Percentiles rank a stretch among this genome's conserved stretches.
These are phyloP conservation scores for Pulveroboletus sp. DNA, from an alignment of 768 basidiomycete genomes.

Conservation along the genomic window DNA sequence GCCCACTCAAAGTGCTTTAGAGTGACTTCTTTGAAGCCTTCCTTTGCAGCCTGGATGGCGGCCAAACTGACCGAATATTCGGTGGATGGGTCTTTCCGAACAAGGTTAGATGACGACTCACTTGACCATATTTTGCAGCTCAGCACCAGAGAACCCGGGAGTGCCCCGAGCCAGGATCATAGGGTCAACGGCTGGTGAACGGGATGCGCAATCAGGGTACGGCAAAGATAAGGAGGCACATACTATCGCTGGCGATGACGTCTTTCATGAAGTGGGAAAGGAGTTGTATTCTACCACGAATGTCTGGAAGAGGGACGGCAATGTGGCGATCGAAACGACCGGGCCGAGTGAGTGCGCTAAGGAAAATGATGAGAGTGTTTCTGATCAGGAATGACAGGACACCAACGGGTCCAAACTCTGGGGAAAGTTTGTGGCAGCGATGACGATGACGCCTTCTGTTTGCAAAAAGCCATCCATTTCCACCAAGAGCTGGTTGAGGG, in stretches of 20 bases:
- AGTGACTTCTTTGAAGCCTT: slow-evolving; percentile 66
- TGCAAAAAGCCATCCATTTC: slow-evolving; percentile 98
- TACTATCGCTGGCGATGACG: slow-evolving; percentile 60
- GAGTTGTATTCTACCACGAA: slow-evolving; percentile 91
- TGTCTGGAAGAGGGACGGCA: slow-evolving; percentile 90
- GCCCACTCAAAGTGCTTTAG: slow-evolving; percentile 97
- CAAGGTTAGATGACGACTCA: slow-evolving; percentile 40
- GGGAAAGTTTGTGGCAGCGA: slow-evolving; percentile 98
- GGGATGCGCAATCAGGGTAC: neutral
- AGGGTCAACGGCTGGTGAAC: slow-evolving; percentile 65
- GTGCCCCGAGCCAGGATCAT: slow-evolving; percentile 90
- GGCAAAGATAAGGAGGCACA: slow-evolving; percentile 6
- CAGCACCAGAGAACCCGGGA: slow-evolving; percentile 94
- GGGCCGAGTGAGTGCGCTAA: slow-evolving; percentile 88
- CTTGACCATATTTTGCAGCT: slow-evolving; percentile 97
- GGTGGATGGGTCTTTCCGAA: neutral
- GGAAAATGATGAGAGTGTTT: slow-evolving; percentile 13
- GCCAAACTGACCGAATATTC: slow-evolving; percentile 59
- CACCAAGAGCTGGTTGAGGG: slow-evolving; percentile 92
- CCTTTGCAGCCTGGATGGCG: slow-evolving; percentile 90
- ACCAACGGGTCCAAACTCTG: slow-evolving; percentile 86
- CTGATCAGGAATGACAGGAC: slow-evolving; percentile 1
- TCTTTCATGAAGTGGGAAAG: slow-evolving; percentile 86
- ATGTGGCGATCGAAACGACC: slow-evolving; percentile 95
- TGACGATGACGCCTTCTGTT: slow-evolving; percentile 90